phyloP scores from a whole-genome alignment of 2,329 filamentous ascomycete genomes.

The Domatiomyces globalis region DNA sequence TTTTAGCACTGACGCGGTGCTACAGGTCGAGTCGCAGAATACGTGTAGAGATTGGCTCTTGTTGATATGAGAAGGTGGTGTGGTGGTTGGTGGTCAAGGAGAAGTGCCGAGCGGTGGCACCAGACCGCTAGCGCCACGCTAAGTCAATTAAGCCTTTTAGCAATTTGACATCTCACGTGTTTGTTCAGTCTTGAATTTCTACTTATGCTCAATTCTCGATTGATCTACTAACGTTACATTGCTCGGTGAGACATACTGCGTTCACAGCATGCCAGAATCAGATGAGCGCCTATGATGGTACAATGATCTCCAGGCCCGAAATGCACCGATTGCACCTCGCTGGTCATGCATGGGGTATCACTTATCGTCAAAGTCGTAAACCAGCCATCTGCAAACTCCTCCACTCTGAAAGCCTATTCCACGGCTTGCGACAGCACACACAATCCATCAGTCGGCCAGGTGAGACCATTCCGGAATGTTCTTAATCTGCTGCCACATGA shows the following conservation, averaged over 20 bases:
- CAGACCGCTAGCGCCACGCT: neutral
- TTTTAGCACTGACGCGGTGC: neutral
- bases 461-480: constrained; percentile 84
- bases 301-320: neutral
- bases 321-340: neutral
- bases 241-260: no score
- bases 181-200: no score
- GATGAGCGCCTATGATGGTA: neutral
- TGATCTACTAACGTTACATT: no score
- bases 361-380: neutral
- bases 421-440: no score
- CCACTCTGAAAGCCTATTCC: neutral
- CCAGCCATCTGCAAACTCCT: neutral
- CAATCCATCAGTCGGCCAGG: constrained; percentile 24
- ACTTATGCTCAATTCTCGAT: no score
- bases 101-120: neutral
- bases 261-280: no score
- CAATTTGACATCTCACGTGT: no score
- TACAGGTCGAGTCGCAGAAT: neutral
- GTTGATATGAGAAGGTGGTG: neutral
- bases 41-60: neutral
- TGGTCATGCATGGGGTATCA: neutral
- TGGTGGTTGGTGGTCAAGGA: neutral
- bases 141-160: neutral
- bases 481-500: constrained; percentile 86